phyloP scores from a whole-genome alignment of 1,139 yeast genomes.

The Blastobotrys arbuscula region DNA sequence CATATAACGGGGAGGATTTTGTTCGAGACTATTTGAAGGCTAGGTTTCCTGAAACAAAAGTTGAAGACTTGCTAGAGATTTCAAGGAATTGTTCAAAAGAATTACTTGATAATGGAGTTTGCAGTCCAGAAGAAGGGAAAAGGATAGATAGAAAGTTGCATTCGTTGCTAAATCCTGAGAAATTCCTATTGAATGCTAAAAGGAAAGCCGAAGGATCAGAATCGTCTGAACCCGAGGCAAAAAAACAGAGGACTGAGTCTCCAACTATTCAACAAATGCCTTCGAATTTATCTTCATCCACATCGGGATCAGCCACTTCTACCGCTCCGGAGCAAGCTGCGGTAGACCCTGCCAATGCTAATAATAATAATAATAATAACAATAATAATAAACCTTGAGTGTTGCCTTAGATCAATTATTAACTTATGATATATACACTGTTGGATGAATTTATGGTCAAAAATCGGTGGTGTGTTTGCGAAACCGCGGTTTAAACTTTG shows the following conservation, averaged over 20 bases:
- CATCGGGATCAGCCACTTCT: too few relatives aligned
- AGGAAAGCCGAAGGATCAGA: conserved; percentile 12
- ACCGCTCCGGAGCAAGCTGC: too few relatives aligned
- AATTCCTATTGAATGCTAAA: conserved; percentile 18
- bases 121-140: conserved; percentile 28
- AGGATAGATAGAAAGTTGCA: conserved; percentile 33
- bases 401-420: too few relatives aligned
- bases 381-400: too few relatives aligned
- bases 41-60: conserved; percentile 26
- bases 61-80: conserved; percentile 18
- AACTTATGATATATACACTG: too few relatives aligned
- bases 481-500: too few relatives aligned
- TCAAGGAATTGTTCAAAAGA: conserved; percentile 24
- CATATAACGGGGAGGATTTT: conserved; percentile 53
- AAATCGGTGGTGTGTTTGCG: too few relatives aligned
- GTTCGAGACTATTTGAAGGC: conserved; percentile 59
- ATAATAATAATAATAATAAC: too few relatives aligned
- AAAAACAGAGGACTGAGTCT: neutral
- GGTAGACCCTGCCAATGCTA: too few relatives aligned
- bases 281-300: too few relatives aligned
- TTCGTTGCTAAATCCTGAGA: conserved; percentile 26
- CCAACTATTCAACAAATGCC: too few relatives aligned
- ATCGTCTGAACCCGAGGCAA: conserved; percentile 1
- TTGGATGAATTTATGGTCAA: too few relatives aligned
- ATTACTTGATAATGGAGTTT: conserved; percentile 17